These are phyloP conservation scores for Gaeumannomyces tritici DNA, from an alignment of 2,329 filamentous ascomycete species.

Conservation along the genomic window DNA sequence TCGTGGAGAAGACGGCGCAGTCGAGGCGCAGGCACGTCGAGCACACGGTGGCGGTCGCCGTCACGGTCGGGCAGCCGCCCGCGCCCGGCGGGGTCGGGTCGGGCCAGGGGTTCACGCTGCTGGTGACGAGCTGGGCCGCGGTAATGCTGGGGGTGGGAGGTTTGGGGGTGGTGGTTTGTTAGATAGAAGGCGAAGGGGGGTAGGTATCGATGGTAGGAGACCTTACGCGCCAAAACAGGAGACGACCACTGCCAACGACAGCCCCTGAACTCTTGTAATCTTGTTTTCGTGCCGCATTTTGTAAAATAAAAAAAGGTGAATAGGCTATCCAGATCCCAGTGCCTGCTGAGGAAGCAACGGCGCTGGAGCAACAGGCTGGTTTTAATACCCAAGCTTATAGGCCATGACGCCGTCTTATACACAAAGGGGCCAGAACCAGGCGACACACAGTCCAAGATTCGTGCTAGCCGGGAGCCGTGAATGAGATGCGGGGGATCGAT, in stretches of 20 bases:
- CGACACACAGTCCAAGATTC: no score
- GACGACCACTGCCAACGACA: not conserved
- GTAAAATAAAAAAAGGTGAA: no score
- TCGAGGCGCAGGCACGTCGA: not conserved
- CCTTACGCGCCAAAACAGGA: not conserved
- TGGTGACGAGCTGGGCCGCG: not conserved
- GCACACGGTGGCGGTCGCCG: conserved; percentile 6
- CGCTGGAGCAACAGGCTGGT: no score
- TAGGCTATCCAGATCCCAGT: no score
- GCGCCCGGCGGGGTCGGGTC: not conserved
- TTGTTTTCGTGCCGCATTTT: not conserved
- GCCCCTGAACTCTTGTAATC: not conserved
- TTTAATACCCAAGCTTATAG: not conserved
- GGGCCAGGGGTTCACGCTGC: not conserved
- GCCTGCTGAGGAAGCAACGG: no score
- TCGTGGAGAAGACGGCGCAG: conserved; percentile 2
- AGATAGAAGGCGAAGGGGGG: not conserved
- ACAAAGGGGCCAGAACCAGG: not conserved
- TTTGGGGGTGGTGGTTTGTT: no score
- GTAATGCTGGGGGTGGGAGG: not conserved
- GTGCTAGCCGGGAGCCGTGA: not conserved
- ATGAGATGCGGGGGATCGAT: not conserved
- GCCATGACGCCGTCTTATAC: not conserved
- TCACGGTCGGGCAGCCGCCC: conserved; percentile 6
- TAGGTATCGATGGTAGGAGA: not conserved